A percentile compares a stretch with the other conserved stretches of the same genome.
phyloP scores from a whole-genome alignment of 176 grass and related monocot genomes.

The Phyllostachys edulis region DNA sequence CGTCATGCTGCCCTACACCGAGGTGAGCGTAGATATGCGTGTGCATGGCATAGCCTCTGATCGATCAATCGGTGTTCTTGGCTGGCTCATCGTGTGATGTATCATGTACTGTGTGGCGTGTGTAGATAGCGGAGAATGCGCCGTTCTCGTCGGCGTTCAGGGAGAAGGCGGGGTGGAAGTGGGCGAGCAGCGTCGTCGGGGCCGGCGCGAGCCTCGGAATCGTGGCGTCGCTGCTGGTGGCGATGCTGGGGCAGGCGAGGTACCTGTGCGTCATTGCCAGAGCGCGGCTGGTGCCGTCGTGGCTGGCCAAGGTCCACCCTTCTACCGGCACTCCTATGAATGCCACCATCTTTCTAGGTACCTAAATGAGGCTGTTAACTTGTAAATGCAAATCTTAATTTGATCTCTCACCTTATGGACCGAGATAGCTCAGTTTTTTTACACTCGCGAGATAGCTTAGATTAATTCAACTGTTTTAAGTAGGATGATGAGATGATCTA shows the following conservation, averaged over 20 bases:
- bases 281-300: conserved; percentile 64
- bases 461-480: too few relatives aligned
- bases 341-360: conserved; percentile 88
- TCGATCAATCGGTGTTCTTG: background rate
- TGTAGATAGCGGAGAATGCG: conserved; percentile 59
- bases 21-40: conserved; percentile 30
- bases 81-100: background rate
- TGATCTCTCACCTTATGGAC: background rate
- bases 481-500: too few relatives aligned
- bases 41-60: background rate
- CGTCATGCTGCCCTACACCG: conserved; percentile 83
- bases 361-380: background rate
- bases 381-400: background rate
- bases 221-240: conserved; percentile 82
- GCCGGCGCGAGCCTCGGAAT: conserved; percentile 82
- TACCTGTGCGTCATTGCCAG: conserved; percentile 94
- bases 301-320: conserved; percentile 87
- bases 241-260: conserved; percentile 91
- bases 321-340: conserved; percentile 80
- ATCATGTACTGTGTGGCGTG: background rate
- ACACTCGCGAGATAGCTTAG: too few relatives aligned
- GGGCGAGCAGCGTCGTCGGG: conserved; percentile 73
- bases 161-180: conserved; percentile 68
- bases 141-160: conserved; percentile 79
- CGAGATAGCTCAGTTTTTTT: too few relatives aligned